Percentiles rank a stretch among this genome's conserved stretches.
Conservation (phyloP, 345 rosid species). For the Populus davidiana region DNA sequence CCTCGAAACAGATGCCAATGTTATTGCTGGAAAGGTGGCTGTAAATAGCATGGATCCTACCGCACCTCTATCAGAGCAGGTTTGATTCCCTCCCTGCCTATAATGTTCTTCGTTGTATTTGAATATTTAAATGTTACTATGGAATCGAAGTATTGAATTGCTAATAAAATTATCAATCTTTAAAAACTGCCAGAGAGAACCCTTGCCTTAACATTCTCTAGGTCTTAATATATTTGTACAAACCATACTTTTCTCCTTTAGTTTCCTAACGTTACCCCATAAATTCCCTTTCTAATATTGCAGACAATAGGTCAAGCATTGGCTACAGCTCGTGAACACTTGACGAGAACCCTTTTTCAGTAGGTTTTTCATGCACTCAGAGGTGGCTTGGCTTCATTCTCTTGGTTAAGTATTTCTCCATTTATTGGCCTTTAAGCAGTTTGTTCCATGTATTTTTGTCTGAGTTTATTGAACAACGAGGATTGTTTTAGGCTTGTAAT, state of each 20-base stretch:
- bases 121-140: neutral
- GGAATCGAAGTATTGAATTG: neutral
- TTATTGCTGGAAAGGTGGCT: constrained; percentile 87
- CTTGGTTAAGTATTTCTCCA: neutral
- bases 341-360: constrained; percentile 61
- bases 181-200: neutral
- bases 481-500: neutral
- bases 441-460: neutral
- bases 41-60: constrained; percentile 67
- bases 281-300: constrained; percentile 4
- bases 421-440: neutral
- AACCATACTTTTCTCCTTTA: neutral
- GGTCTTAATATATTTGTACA: neutral
- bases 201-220: neutral
- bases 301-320: constrained; percentile 65
- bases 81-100: constrained; percentile 11
- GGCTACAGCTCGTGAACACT: constrained; percentile 62
- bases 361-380: neutral
- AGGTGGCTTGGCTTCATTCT: neutral
- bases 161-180: neutral
- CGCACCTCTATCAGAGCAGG: constrained; percentile 89
- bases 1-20: constrained; percentile 77
- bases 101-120: neutral
- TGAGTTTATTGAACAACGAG: neutral
- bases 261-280: neutral